These are phyloP conservation scores for Adansonia grandidieri DNA, from an alignment of 441 rosid genomes.

Conservation along the genomic window DNA sequence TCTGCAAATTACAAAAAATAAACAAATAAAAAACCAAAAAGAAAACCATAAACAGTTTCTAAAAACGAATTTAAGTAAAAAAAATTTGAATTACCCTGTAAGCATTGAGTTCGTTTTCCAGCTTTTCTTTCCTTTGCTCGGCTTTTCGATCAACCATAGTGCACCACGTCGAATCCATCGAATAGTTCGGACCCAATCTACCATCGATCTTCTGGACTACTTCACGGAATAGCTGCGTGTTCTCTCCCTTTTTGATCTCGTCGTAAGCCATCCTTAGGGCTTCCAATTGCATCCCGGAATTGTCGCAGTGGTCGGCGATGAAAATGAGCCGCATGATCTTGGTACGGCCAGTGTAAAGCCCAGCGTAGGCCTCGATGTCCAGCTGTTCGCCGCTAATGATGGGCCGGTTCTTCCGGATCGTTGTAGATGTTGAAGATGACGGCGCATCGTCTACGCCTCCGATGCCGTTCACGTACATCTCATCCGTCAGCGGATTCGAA, in stretches of 20 bases:
- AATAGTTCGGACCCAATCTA: constrained; percentile 60
- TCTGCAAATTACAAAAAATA: constrained; percentile 44
- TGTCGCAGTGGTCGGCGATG: constrained; percentile 72
- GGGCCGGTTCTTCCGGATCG: constrained; percentile 48
- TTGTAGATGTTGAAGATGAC: constrained; percentile 16
- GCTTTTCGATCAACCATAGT: constrained; percentile 71
- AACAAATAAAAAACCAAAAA: background rate
- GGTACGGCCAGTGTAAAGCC: constrained; percentile 76
- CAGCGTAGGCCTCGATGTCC: constrained; percentile 89
- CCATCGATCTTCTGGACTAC: constrained; percentile 78
- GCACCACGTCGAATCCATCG: constrained; percentile 70
- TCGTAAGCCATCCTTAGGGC: constrained; percentile 92
- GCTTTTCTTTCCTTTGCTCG: constrained; percentile 78
- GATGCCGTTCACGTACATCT: constrained; percentile 72
- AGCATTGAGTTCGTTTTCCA: constrained; percentile 92
- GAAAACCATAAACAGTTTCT: background rate
- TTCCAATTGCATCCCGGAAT: constrained; percentile 66
- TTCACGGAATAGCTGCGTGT: constrained; percentile 78
- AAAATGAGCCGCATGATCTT: constrained; percentile 76
- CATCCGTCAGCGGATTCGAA: constrained; percentile 54
- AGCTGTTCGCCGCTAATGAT: constrained; percentile 80
- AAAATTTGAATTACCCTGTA: constrained; percentile 56
- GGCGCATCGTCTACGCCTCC: constrained; percentile 34
- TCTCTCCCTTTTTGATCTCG: constrained; percentile 93
- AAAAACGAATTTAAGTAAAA: background rate